phyloP scores from a whole-genome alignment of 805 yeast genomes.

The Jamesozyma lodderae region DNA sequence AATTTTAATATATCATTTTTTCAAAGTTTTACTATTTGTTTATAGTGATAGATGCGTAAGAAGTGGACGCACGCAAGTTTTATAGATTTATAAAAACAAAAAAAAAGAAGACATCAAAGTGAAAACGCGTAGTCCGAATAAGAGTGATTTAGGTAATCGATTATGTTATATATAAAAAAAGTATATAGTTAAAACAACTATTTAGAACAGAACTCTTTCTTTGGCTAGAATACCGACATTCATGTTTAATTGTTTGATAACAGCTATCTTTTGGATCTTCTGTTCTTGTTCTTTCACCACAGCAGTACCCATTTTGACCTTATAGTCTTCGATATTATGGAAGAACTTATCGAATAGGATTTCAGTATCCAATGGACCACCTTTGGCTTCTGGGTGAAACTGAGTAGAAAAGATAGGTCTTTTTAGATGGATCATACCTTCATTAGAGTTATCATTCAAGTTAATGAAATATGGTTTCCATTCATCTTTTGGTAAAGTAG shows the following conservation, averaged over 20 bases:
- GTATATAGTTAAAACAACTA: background rate
- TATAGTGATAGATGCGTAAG: too few relatives aligned
- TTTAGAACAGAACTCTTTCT: conserved; percentile 25
- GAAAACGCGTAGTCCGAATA: too few relatives aligned
- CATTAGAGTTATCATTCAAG: conserved; percentile 91
- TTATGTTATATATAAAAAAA: too few relatives aligned
- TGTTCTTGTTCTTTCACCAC: background rate
- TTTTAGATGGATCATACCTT: conserved; percentile 85
- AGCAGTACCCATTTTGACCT: background rate
- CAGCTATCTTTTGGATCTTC: conserved; percentile 11
- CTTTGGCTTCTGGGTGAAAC: conserved; percentile 99
- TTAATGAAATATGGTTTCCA: conserved; percentile 87
- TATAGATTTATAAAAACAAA: too few relatives aligned
- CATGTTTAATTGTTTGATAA: conserved; percentile 14
- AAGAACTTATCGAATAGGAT: conserved; percentile 88
- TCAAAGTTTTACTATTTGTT: too few relatives aligned
- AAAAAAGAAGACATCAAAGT: too few relatives aligned
- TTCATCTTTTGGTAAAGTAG: conserved; percentile 55
- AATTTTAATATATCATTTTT: too few relatives aligned
- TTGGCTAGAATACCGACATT: conserved; percentile 23
- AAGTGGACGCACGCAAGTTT: too few relatives aligned
- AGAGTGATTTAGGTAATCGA: background rate
- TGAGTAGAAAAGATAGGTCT: conserved; percentile 94
- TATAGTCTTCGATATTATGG: conserved; percentile 49
- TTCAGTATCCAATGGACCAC: conserved; percentile 94